Conservation (phyloP, 345 rosid genomes). For the Adansonia digitata region DNA sequence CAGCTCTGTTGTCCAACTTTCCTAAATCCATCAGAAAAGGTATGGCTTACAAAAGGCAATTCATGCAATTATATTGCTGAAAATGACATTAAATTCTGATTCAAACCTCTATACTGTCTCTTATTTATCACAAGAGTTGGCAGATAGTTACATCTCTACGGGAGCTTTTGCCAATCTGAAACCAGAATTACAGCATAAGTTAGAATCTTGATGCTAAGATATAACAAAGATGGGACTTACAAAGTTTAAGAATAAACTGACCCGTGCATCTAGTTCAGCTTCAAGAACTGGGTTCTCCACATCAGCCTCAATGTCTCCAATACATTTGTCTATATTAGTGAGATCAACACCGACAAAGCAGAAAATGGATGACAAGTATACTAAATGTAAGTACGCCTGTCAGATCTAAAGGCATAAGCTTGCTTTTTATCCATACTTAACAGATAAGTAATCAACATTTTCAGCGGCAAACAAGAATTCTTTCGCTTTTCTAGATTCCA, state of each 20-base stretch:
- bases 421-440: background rate
- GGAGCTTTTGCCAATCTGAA: constrained; percentile 79
- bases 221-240: background rate
- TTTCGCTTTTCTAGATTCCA: background rate
- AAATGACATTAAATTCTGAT: background rate
- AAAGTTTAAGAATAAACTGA: constrained; percentile 16
- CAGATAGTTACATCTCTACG: constrained; percentile 92
- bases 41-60: background rate
- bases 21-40: constrained; percentile 41
- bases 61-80: background rate
- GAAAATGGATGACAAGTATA: constrained; percentile 2
- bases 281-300: constrained; percentile 65
- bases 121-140: constrained; percentile 94
- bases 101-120: constrained; percentile 84
- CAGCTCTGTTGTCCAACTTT: constrained; percentile 77
- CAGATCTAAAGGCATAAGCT: background rate
- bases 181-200: constrained; percentile 8
- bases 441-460: background rate
- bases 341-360: constrained; percentile 52
- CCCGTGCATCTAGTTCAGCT: constrained; percentile 85
- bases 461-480: too few species aligned
- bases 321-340: constrained; percentile 62
- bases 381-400: background rate
- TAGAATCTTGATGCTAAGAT: background rate
- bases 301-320: constrained; percentile 73